Evolutionary conservation across 2,329 filamentous ascomycete genomes (phyloP).

Genomic region (Monosporascus sp.): DNA sequence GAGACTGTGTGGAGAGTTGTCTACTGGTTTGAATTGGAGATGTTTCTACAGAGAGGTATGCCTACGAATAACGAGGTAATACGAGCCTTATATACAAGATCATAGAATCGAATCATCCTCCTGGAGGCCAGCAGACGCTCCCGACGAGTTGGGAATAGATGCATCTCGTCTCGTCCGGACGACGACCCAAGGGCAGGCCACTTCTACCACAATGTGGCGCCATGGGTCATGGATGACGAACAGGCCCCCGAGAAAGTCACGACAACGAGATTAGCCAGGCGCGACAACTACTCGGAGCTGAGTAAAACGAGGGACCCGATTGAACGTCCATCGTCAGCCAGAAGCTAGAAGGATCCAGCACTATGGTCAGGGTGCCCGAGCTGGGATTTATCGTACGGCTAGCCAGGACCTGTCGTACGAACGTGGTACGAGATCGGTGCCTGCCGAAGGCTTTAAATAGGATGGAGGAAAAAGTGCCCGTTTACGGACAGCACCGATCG

Average conservation of each 20-base stretch:
- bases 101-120: not conserved
- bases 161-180: no score
- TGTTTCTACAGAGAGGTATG: not conserved
- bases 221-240: not conserved
- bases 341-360: not conserved
- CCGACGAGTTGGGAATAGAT: not conserved
- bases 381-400: not conserved
- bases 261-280: not conserved
- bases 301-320: no score
- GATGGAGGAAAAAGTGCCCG: no score
- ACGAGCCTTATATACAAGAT: not conserved
- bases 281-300: not conserved
- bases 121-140: not conserved
- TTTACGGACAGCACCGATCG: not conserved
- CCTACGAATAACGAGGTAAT: not conserved
- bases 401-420: not conserved
- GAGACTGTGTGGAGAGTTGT: no score
- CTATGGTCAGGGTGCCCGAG: not conserved
- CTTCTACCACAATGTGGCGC: not conserved
- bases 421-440: not conserved
- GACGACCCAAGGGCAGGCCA: no score
- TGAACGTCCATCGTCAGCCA: not conserved
- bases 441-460: not conserved
- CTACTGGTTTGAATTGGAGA: not conserved
- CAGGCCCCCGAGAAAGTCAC: not conserved